phyloP scores from a whole-genome alignment of 805 yeast genomes.

The Nakazawaea siamensis region DNA sequence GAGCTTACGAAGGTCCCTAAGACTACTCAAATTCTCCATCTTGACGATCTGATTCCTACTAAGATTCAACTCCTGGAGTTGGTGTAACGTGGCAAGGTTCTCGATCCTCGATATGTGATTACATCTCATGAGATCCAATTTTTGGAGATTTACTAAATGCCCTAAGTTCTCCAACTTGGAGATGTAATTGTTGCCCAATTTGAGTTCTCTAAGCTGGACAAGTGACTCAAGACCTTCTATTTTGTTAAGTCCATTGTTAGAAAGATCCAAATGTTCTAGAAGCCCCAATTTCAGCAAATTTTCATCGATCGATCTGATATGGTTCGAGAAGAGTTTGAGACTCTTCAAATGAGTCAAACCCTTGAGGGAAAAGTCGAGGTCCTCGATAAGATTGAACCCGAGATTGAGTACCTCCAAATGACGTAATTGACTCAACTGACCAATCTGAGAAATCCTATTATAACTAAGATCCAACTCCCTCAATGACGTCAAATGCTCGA shows the following conservation, averaged over 20 bases:
- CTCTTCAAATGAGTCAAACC: conserved; percentile 4
- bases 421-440: conserved; percentile 27
- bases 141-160: conserved; percentile 63
- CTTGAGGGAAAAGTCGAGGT: conserved; percentile 5
- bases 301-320: conserved; percentile 60
- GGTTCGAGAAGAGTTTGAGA: conserved; percentile 18
- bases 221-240: conserved; percentile 51
- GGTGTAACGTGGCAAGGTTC: conserved; percentile 27
- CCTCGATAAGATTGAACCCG: conserved; percentile 9
- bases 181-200: conserved; percentile 58
- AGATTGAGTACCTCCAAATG: conserved; percentile 5
- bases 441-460: conserved; percentile 52
- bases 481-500: conserved; percentile 4
- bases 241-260: conserved; percentile 17
- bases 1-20: conserved; percentile 47
- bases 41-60: conserved; percentile 68
- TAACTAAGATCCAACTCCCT: conserved; percentile 10
- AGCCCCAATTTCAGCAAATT: conserved; percentile 43
- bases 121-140: conserved; percentile 28
- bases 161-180: conserved; percentile 53
- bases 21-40: conserved; percentile 43
- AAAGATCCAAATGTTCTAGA: conserved; percentile 22
- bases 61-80: conserved; percentile 71
- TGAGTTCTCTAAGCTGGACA: conserved; percentile 54
- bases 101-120: conserved; percentile 6